Conservation (phyloP, 2,329 filamentous ascomycete genomes). For the Aspergillus sp. region DNA sequence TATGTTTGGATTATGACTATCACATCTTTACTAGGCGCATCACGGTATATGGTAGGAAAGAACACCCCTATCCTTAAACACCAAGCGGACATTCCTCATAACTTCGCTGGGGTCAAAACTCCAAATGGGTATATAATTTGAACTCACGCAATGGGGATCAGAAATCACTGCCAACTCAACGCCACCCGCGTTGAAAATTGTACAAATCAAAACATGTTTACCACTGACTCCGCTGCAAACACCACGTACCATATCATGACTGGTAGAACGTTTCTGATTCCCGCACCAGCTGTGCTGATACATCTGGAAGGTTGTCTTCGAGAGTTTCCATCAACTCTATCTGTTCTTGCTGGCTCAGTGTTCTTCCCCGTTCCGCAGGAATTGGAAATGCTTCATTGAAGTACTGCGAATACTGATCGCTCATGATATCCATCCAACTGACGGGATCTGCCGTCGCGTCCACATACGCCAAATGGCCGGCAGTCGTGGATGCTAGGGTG, state of each 20-base stretch:
- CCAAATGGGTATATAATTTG: background rate
- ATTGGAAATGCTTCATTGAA: conserved; percentile 46
- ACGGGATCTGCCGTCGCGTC: conserved; percentile 38
- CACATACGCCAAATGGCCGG: conserved; percentile 34
- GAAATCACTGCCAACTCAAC: background rate
- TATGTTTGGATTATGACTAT: no score
- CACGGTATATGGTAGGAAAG: background rate
- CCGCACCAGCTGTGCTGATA: conserved; percentile 39
- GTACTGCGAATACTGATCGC: conserved; percentile 49
- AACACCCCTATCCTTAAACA: background rate
- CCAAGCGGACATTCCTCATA: background rate
- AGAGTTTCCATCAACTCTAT: conserved; percentile 78
- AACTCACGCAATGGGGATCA: background rate
- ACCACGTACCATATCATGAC: background rate
- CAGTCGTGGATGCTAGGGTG: conserved; percentile 36
- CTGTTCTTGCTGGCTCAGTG: conserved; percentile 76
- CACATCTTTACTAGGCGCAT: background rate
- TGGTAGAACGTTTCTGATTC: conserved; percentile 45
- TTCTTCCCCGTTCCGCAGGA: conserved; percentile 58
- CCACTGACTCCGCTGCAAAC: background rate
- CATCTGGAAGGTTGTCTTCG: conserved; percentile 56
- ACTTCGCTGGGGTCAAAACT: background rate
- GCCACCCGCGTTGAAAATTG: background rate
- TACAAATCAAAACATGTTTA: background rate
- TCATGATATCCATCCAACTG: conserved; percentile 44